These are phyloP conservation scores for Hymenoscyphus fructigenus DNA, from an alignment of 2,329 filamentous ascomycete species.

Conservation along the genomic window DNA sequence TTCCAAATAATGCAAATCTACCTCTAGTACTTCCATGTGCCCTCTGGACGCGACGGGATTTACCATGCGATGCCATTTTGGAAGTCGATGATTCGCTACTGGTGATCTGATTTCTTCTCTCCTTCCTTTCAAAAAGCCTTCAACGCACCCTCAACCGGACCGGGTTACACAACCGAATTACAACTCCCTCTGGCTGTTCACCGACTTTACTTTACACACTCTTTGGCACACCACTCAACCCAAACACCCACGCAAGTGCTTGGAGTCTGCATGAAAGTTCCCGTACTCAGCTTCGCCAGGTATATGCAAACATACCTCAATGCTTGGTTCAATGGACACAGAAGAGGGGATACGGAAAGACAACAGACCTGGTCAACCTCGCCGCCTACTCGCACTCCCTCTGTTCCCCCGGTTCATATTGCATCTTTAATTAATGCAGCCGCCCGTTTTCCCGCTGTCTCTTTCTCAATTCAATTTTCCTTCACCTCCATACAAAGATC, in stretches of 20 bases:
- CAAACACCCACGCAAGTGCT: conserved; percentile 1
- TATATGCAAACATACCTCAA: conserved; percentile 13
- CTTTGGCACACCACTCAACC: conserved; percentile 12
- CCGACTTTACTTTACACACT: conserved; percentile 13
- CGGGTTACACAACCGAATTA: conserved; percentile 17
- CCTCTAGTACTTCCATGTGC: neutral
- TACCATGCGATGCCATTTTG: conserved; percentile 4
- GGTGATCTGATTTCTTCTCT: conserved; percentile 20
- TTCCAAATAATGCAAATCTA: neutral
- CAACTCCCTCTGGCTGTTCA: conserved; percentile 21
- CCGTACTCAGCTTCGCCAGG: neutral
- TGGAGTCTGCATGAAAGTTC: conserved; percentile 7
- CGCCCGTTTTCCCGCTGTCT: conserved; percentile 7
- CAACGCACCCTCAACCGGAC: conserved; percentile 9
- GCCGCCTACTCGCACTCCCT: neutral
- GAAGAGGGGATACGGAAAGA: neutral
- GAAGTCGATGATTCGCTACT: conserved; percentile 14
- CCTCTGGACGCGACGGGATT: neutral
- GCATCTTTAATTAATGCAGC: conserved; percentile 12
- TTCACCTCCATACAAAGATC: neutral
- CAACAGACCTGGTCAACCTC: conserved; percentile 6
- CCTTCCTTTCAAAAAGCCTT: conserved; percentile 12
- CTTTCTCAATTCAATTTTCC: conserved; percentile 17
- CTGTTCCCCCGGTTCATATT: conserved; percentile 9
- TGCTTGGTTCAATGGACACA: neutral